These are phyloP conservation scores for Blastocystis sp. DNA, from an alignment of 352 stramenopile genomes.

Conservation along the genomic window DNA sequence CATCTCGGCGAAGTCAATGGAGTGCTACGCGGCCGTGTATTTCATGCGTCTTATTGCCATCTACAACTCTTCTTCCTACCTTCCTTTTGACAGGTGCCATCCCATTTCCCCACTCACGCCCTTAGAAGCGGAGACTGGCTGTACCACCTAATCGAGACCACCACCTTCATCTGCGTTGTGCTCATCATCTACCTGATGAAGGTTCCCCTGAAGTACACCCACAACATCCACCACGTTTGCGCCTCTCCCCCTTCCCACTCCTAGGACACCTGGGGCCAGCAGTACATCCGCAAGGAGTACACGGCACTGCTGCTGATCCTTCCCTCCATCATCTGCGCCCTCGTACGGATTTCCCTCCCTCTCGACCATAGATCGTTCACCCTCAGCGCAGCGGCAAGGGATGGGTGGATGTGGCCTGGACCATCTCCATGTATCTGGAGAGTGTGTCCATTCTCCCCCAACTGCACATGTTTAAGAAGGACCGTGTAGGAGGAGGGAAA, in stretches of 20 bases:
- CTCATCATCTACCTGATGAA: constrained; percentile 82
- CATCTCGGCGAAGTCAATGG: constrained; percentile 81
- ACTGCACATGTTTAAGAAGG: constrained; percentile 86
- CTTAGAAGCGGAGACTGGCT: constrained; percentile 78
- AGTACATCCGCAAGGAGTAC: constrained; percentile 77
- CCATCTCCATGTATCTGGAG: constrained; percentile 83
- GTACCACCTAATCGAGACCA: constrained; percentile 81
- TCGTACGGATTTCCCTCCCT: not conserved
- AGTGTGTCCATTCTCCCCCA: constrained; percentile 81
- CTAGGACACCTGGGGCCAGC: constrained; percentile 77
- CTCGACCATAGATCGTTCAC: constrained; percentile 25
- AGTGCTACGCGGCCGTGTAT: constrained; percentile 83
- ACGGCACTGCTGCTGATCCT: constrained; percentile 82
- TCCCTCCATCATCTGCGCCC: constrained; percentile 76
- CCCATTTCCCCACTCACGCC: not conserved
- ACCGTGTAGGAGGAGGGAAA: constrained; percentile 1
- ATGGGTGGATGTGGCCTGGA: constrained; percentile 78
- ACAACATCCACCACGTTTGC: constrained; percentile 77
- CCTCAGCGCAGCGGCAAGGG: constrained; percentile 20
- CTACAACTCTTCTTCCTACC: constrained; percentile 81
- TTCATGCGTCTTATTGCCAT: constrained; percentile 82
- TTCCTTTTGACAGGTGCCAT: constrained; percentile 78
- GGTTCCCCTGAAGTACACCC: constrained; percentile 81
- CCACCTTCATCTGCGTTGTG: constrained; percentile 78
- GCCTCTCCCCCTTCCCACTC: not conserved